Percentiles rank a stretch among this genome's conserved stretches.
Conservation (phyloP, 139 green algal species). For the Closterium sp. region DNA sequence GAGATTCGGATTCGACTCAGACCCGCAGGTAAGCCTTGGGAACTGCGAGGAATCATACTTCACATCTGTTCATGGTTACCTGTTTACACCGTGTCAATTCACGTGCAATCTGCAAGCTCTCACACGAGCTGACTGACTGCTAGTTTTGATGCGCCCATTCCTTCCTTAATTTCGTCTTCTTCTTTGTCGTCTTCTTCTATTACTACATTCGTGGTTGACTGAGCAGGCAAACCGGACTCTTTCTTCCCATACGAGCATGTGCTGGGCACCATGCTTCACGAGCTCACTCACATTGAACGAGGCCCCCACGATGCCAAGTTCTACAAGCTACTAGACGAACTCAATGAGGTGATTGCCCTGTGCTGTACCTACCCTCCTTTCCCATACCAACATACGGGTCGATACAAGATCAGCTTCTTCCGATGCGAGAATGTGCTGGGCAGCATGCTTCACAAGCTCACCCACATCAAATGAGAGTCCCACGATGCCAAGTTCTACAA, state of each 20-base stretch:
- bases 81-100: too few relatives aligned
- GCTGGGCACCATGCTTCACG: slow-evolving; percentile 87
- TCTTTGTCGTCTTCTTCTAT: too few relatives aligned
- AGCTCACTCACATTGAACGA: slow-evolving; percentile 74
- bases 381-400: too few relatives aligned
- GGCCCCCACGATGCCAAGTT: slow-evolving; percentile 72
- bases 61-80: not conserved
- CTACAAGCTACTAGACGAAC: slow-evolving; percentile 88
- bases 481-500: slow-evolving; percentile 82
- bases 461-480: slow-evolving; percentile 68
- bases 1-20: slow-evolving; percentile 53
- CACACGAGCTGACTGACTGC: too few relatives aligned
- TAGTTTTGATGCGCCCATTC: too few relatives aligned
- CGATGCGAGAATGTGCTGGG: slow-evolving; percentile 68
- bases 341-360: slow-evolving; percentile 68
- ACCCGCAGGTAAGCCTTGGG: not conserved
- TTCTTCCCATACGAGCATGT: slow-evolving; percentile 67
- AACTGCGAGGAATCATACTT: not conserved
- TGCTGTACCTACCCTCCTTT: too few relatives aligned
- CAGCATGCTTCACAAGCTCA: slow-evolving; percentile 88
- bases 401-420: too few relatives aligned
- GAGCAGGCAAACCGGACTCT: not conserved
- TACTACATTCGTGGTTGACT: slow-evolving; percentile 25
- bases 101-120: too few relatives aligned
- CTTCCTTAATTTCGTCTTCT: not conserved